These are phyloP conservation scores for Cinnamomum chago DNA, from an alignment of 164 flowering plant genomes.

Conservation along the genomic window DNA sequence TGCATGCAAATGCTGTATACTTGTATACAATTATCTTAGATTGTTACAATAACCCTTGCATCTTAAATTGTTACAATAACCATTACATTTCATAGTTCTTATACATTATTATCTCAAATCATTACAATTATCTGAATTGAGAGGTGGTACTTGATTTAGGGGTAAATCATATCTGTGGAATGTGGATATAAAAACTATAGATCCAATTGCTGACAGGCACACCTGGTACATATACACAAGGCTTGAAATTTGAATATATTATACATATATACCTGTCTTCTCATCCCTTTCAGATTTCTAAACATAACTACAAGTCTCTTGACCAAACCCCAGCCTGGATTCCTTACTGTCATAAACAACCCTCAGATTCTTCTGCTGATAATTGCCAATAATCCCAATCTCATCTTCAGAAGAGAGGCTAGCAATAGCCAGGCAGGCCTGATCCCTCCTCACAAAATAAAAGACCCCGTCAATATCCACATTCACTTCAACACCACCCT, in stretches of 20 bases:
- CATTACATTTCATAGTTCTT: too few relatives aligned
- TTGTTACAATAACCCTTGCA: too few relatives aligned
- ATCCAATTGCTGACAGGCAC: not conserved
- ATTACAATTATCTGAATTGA: not conserved
- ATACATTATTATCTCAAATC: not conserved
- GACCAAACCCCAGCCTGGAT: conserved; percentile 68
- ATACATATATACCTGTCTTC: not conserved
- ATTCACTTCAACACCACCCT: conserved; percentile 42
- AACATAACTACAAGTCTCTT: conserved; percentile 53
- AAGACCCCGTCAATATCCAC: conserved; percentile 69
- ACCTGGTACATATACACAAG: not conserved
- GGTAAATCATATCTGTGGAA: not conserved
- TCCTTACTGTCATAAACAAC: conserved; percentile 60
- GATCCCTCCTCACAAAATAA: conserved; percentile 65
- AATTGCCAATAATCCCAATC: conserved; percentile 69
- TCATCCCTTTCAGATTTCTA: conserved; percentile 2
- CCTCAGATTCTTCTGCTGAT: conserved; percentile 79
- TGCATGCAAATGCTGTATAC: not conserved
- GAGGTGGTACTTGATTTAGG: not conserved
- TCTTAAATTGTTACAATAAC: too few relatives aligned
- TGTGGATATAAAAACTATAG: too few relatives aligned
- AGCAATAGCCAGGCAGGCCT: conserved; percentile 80
- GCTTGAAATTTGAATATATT: not conserved
- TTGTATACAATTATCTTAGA: not conserved
- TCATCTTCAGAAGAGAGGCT: conserved; percentile 67